Percentiles rank a stretch among this genome's conserved stretches.
Evolutionary conservation across 1,284 basidiomycete species (phyloP).

Genomic region (Ceratobasidium sp.): DNA sequence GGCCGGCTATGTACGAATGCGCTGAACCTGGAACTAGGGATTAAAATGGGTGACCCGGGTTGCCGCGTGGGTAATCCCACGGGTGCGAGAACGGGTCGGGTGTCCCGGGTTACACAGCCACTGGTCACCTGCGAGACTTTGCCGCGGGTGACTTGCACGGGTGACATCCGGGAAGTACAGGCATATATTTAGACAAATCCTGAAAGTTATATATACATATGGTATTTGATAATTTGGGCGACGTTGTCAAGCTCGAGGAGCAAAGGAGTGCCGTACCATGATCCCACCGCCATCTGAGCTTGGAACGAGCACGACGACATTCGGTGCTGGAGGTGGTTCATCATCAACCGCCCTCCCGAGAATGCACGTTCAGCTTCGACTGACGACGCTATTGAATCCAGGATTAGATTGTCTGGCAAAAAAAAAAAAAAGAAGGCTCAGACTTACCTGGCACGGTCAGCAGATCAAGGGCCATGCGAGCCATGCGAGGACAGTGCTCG

Average conservation of each 20-base stretch:
- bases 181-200: neutral
- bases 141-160: no score
- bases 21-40: conserved; percentile 9
- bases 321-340: conserved; percentile 18
- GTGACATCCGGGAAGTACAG: neutral
- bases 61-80: conserved; percentile 9
- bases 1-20: no score
- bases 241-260: conserved; percentile 4
- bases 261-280: conserved; percentile 19
- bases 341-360: conserved; percentile 10
- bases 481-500: neutral
- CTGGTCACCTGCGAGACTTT: no score
- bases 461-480: conserved; percentile 10
- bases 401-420: no score
- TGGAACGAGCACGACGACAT: neutral
- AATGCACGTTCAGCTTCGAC: conserved; percentile 17
- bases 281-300: conserved; percentile 16
- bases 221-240: neutral
- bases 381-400: conserved; percentile 3
- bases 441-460: conserved; percentile 15
- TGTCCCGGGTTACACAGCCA: conserved; percentile 6
- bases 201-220: neutral
- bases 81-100: conserved; percentile 15
- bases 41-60: conserved; percentile 22
- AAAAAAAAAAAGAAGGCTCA: no score